Base-by-base conservation (phyloP, 140 eudicot species). In the Cichorium intybus region DNA sequence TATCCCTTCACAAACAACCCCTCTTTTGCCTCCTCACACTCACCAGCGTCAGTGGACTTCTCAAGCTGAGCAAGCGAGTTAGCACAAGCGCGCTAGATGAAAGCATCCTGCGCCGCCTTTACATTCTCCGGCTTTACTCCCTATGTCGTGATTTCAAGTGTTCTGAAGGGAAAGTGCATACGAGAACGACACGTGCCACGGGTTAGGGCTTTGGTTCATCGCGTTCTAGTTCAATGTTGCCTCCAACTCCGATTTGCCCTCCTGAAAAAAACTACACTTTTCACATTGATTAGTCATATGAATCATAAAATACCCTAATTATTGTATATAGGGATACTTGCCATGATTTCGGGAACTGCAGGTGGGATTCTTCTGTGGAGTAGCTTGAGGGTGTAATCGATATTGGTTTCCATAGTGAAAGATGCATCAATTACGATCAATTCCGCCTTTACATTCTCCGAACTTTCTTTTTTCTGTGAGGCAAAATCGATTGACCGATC, bases 301-400 rank as follows among this genome's bases (percentile, higher is more conserved):
- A 23, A 51, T n/a, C 68, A 53, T 14, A 15, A 45, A 18, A 26
- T 23, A 14, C 9, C 24, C 23, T 17, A n/a, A 56, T 7, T 2
- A 33, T 18, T 8, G n/a, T 27, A 56, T 41, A 1, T 48, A 34
- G 22, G 18, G 39, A 43, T 35, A 82, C 96, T 80, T 80, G 71
- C 97, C 97, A 90, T 90, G 86, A 90, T 90, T 75, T 95, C 97
- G 21, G 97, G 97, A 77, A 89, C 97, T 46, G 97, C 81, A 0
- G 97, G 97, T 39, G 97, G 97, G 78, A 90, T 70, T 82, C 97
- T 90, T 58, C 86, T 70, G 2, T 80, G 47, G 52, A 90, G 97
- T 74, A 90, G 94, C 69, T 29, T 90, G 71, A 84, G 82, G 65
- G 97, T 90, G 83, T 87, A 87, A 7, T 81, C 74, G 60, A n/a